A percentile compares a stretch with the other conserved stretches of the same genome.
These are phyloP conservation scores for Tolypocladium ovalisporum DNA, from an alignment of 2,329 filamentous ascomycete genomes.

Conservation along the genomic window DNA sequence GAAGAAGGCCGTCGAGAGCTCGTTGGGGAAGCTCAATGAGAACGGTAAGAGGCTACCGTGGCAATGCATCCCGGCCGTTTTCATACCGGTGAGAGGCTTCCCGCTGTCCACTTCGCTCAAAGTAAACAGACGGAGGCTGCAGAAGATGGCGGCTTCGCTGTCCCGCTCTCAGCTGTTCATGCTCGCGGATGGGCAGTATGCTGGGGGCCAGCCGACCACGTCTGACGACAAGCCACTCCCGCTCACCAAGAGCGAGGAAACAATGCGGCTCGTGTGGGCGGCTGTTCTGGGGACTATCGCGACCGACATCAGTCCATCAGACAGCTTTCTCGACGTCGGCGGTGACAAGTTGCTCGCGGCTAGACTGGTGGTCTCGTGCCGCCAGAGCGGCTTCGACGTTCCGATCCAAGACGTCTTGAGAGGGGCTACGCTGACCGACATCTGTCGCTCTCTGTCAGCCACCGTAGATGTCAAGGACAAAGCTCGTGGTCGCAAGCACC, in stretches of 20 bases:
- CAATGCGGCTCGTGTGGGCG: slow-evolving; percentile 37
- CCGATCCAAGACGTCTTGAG: slow-evolving; percentile 31
- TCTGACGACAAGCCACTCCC: slow-evolving; percentile 33
- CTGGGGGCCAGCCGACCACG: slow-evolving; percentile 22
- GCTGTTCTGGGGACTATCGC: slow-evolving; percentile 27
- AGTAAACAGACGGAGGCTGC: slow-evolving; percentile 36
- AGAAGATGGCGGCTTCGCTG: slow-evolving; percentile 30
- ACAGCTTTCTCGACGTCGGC: slow-evolving; percentile 34
- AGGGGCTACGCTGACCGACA: slow-evolving; percentile 30
- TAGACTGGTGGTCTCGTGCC: slow-evolving; percentile 32
- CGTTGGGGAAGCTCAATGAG: slow-evolving; percentile 20
- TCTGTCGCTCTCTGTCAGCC: slow-evolving; percentile 25
- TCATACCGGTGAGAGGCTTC: slow-evolving; percentile 35
- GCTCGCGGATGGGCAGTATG: slow-evolving; percentile 19
- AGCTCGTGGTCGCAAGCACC: background rate
- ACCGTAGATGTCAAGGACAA: slow-evolving; percentile 6
- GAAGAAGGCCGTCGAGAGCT: slow-evolving; percentile 31
- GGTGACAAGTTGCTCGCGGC: slow-evolving; percentile 34
- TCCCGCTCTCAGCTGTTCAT: slow-evolving; percentile 31
- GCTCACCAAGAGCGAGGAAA: slow-evolving; percentile 33
- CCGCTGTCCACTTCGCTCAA: slow-evolving; percentile 40
- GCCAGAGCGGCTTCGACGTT: slow-evolving; percentile 28
- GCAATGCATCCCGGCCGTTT: slow-evolving; percentile 34
- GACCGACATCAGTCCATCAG: slow-evolving; percentile 27
- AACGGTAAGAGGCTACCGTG: slow-evolving; percentile 16